Percentiles rank a stretch among this genome's conserved stretches.
These are phyloP conservation scores for Arctostaphylos glauca DNA, from an alignment of 148 eudicot genomes.

Conservation along the genomic window DNA sequence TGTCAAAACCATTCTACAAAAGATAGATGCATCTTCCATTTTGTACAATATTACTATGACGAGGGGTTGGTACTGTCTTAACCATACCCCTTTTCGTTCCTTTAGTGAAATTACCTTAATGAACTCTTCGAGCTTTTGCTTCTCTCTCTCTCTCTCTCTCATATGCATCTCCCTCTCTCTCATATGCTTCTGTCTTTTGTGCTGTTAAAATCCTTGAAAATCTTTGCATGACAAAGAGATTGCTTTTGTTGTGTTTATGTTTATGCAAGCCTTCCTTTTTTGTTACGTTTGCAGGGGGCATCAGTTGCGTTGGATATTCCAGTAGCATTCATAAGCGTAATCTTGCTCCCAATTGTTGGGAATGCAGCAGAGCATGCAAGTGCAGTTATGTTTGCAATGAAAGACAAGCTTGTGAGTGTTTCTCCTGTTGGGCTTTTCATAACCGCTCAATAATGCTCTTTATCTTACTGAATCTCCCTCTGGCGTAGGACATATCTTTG, in stretches of 20 bases:
- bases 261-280: neutral
- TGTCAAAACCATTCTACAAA: neutral
- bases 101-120: neutral
- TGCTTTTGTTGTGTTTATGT: neutral
- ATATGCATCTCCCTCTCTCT: neutral
- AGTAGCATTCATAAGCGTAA: constrained; percentile 51
- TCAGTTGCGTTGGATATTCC: constrained; percentile 46
- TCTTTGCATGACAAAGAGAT: neutral
- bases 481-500: constrained; percentile 43
- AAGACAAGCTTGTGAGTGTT: constrained; percentile 51
- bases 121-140: neutral
- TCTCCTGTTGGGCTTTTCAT: neutral
- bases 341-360: constrained; percentile 55
- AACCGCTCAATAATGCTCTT: neutral
- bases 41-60: neutral
- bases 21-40: neutral
- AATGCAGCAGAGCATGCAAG: constrained; percentile 66
- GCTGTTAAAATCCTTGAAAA: neutral
- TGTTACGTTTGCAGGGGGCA: constrained; percentile 40
- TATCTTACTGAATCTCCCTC: neutral
- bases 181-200: neutral
- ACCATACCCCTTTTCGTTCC: neutral
- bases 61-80: neutral
- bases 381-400: constrained; percentile 53
- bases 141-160: neutral